Conservation (phyloP, 1,284 basidiomycete species). For the Leccinum fallax region DNA sequence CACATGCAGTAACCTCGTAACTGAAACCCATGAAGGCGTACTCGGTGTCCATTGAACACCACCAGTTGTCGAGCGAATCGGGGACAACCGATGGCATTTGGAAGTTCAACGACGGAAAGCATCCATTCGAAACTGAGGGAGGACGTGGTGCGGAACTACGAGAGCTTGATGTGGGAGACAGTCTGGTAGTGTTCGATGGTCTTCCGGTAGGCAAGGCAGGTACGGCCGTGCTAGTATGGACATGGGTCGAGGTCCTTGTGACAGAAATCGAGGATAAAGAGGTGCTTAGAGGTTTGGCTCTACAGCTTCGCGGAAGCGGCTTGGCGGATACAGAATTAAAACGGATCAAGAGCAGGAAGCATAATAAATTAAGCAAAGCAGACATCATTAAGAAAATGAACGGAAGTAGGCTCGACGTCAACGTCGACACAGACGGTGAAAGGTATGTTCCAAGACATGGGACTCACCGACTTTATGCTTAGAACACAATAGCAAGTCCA, state of each 20-base stretch:
- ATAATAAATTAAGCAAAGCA: neutral
- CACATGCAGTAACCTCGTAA: slow-evolving; percentile 66
- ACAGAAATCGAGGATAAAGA: neutral
- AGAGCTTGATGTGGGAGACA: slow-evolving; percentile 1
- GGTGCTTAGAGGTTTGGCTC: neutral
- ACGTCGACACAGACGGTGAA: neutral
- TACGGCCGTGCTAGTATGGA: neutral
- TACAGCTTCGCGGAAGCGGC: slow-evolving; percentile 19
- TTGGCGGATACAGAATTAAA: slow-evolving; percentile 10
- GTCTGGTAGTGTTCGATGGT: neutral
- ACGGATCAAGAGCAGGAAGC: slow-evolving; percentile 11
- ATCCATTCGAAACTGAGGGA: slow-evolving; percentile 23
- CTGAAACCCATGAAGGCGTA: slow-evolving; percentile 76
- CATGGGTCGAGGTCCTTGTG: neutral
- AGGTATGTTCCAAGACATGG: neutral
- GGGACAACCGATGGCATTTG: slow-evolving; percentile 55
- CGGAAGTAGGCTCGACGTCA: slow-evolving; percentile 1
- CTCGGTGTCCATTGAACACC: slow-evolving; percentile 62
- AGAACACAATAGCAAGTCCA: slow-evolving; percentile 1
- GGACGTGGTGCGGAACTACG: neutral
- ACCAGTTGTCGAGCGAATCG: slow-evolving; percentile 56
- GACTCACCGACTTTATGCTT: slow-evolving; percentile 7
- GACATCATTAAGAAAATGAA: slow-evolving; percentile 11
- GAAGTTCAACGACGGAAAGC: slow-evolving; percentile 63
- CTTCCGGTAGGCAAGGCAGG: neutral